These are phyloP conservation scores for Penicillium sp. DNA, from an alignment of 2,329 filamentous ascomycete genomes.

Conservation along the genomic window DNA sequence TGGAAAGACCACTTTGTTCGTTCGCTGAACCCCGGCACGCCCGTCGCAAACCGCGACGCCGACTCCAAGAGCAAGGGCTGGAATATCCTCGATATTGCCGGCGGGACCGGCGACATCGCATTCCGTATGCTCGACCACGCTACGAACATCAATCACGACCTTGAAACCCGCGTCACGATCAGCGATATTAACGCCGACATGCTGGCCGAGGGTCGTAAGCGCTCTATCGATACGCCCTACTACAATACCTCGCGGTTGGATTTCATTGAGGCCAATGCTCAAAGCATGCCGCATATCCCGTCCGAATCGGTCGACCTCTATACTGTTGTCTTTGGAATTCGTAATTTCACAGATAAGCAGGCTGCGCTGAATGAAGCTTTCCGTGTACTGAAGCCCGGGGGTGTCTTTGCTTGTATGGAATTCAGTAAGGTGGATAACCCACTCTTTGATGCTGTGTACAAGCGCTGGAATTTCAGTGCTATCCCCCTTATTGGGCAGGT, in stretches of 20 bases:
- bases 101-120: conserved; percentile 96
- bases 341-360: conserved; percentile 94
- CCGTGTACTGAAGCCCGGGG: conserved; percentile 89
- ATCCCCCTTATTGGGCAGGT: conserved; percentile 96
- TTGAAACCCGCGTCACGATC: conserved; percentile 81
- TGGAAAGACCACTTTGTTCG: conserved; percentile 99
- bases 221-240: conserved; percentile 68
- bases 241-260: conserved; percentile 58
- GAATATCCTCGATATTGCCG: conserved; percentile 91
- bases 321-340: conserved; percentile 95
- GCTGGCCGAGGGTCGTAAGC: conserved; percentile 84
- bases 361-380: conserved; percentile 80
- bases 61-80: conserved; percentile 54
- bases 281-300: conserved; percentile 69
- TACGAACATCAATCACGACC: conserved; percentile 77
- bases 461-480: conserved; percentile 91
- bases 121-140: conserved; percentile 94
- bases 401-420: conserved; percentile 94
- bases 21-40: conserved; percentile 78
- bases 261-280: conserved; percentile 91
- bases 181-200: conserved; percentile 96
- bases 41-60: conserved; percentile 42
- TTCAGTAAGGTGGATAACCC: conserved; percentile 84
- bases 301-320: conserved; percentile 84
- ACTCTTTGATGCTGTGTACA: conserved; percentile 83